These are phyloP conservation scores for Spirogloea muscicola DNA, from an alignment of 139 green algal species.

Conservation along the genomic window DNA sequence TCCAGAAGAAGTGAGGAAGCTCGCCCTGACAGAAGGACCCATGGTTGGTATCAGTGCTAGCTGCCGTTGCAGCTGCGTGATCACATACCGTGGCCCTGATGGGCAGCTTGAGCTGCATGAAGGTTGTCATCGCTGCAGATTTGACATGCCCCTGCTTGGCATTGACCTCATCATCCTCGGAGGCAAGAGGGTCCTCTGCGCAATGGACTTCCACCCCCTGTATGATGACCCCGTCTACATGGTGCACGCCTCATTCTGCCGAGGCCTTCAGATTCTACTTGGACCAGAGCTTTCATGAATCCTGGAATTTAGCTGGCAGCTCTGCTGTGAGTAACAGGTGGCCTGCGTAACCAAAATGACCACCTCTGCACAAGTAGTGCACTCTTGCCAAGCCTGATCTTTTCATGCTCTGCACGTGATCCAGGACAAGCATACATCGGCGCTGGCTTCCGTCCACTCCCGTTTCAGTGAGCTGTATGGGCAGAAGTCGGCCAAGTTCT, in stretches of 20 bases:
- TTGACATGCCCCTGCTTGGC: constrained; percentile 10
- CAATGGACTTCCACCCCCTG: constrained; percentile 17
- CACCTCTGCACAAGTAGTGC: no score
- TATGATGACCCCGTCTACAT: not conserved
- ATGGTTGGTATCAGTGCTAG: no score
- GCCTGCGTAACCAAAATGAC: not conserved
- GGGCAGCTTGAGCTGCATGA: not conserved
- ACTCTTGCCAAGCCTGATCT: no score
- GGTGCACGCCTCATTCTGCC: not conserved
- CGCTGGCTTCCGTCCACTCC: not conserved
- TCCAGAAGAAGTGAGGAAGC: not conserved
- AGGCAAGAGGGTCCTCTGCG: constrained; percentile 10
- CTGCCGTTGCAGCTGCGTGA: no score
- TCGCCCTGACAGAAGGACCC: no score
- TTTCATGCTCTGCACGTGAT: not conserved
- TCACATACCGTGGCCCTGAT: not conserved
- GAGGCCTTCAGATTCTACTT: no score
- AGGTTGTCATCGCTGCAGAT: constrained; percentile 4
- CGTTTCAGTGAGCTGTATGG: not conserved
- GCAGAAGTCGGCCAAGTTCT: constrained; percentile 1
- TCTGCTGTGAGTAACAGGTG: not conserved
- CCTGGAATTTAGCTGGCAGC: no score
- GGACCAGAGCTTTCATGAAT: no score
- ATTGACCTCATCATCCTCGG: constrained; percentile 8
- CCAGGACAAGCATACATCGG: not conserved